phyloP scores from a whole-genome alignment of 2,329 filamentous ascomycete species.

The Aspergillus tanneri region DNA sequence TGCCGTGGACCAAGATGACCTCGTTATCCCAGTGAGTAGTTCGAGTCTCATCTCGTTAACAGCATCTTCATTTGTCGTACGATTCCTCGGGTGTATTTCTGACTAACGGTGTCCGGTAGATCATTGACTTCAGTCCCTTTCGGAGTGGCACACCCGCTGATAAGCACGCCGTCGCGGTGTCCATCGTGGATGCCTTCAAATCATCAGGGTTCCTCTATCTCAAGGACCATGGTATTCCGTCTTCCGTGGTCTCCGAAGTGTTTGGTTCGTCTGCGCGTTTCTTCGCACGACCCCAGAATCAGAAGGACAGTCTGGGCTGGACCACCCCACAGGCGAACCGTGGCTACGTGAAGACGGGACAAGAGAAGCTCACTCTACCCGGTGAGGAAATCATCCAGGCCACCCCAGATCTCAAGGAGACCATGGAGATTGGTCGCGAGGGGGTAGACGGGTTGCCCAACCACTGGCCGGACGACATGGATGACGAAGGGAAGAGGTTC shows the following conservation, averaged over 20 bases:
- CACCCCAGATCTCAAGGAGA: conserved; percentile 56
- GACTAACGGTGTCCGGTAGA: conserved; percentile 44
- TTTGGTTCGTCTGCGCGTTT: conserved; percentile 70
- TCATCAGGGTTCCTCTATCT: conserved; percentile 88
- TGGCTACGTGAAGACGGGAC: conserved; percentile 68
- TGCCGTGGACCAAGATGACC: conserved; percentile 45
- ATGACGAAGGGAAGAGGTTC: conserved; percentile 60
- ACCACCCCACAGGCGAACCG: conserved; percentile 70
- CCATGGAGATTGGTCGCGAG: conserved; percentile 61
- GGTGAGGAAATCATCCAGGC: conserved; percentile 50
- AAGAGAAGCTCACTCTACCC: conserved; percentile 65
- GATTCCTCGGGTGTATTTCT: no score
- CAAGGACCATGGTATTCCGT: conserved; percentile 70
- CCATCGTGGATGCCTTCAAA: conserved; percentile 77
- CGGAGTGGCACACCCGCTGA: conserved; percentile 61
- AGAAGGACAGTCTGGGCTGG: conserved; percentile 69
- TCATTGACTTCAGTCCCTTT: conserved; percentile 77
- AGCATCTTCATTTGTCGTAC: background rate
- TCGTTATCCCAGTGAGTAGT: conserved; percentile 42
- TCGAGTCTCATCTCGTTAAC: background rate
- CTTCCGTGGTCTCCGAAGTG: conserved; percentile 57
- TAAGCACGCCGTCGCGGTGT: conserved; percentile 64
- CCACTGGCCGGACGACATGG: conserved; percentile 66
- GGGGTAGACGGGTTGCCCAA: conserved; percentile 66
- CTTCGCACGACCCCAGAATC: conserved; percentile 61